Percentiles rank a stretch among this genome's conserved stretches.
Evolutionary conservation across 2,329 filamentous ascomycete species (phyloP).

Genomic region (Paecilomyces sp.): DNA sequence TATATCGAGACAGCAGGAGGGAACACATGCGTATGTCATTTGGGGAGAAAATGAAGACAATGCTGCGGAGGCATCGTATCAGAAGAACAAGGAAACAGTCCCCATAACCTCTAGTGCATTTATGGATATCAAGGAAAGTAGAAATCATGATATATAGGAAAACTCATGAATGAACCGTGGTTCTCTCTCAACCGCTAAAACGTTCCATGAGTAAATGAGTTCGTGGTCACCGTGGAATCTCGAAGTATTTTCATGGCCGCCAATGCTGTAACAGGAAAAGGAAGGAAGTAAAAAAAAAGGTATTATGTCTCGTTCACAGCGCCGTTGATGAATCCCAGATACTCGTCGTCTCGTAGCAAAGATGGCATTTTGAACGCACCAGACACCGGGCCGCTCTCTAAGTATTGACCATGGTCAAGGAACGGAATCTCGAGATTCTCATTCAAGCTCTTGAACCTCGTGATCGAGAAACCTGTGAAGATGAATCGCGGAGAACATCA

Average conservation of each 20-base stretch:
- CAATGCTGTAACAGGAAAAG: neutral
- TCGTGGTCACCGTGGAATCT: neutral
- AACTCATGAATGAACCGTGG: neutral
- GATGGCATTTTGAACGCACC: neutral
- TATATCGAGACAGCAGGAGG: neutral
- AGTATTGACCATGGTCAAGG: neutral
- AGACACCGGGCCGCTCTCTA: neutral
- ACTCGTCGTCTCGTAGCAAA: neutral
- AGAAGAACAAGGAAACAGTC: neutral
- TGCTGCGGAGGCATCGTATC: neutral
- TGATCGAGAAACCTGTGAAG: conserved; percentile 26
- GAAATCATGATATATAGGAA: neutral
- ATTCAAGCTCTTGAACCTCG: conserved; percentile 22
- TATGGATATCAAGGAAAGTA: neutral
- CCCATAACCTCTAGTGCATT: neutral
- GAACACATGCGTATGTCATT: neutral
- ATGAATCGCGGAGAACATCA: conserved; percentile 33
- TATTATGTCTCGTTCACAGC: neutral
- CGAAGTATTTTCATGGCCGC: neutral
- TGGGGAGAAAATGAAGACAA: neutral
- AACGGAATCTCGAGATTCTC: neutral
- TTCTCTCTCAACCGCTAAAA: neutral
- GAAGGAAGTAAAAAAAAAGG: neutral
- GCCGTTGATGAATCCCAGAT: neutral
- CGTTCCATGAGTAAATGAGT: neutral